Conservation (phyloP, 192 early-diverging fungal species). For the Gamsiella multidivaricata region DNA sequence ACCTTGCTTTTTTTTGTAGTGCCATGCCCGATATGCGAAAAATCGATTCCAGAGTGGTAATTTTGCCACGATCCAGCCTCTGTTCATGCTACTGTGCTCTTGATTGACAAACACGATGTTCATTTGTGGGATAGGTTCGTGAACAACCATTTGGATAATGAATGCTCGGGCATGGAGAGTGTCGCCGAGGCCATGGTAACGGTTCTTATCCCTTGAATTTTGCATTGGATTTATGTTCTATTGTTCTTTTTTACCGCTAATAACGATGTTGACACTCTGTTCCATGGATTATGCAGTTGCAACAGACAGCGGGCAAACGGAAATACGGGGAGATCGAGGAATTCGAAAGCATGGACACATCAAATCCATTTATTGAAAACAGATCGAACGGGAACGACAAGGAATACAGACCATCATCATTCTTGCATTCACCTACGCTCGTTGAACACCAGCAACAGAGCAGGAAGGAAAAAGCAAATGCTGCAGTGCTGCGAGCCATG, state of each 20-base stretch:
- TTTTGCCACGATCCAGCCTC: not conserved
- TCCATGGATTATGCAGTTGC: constrained; percentile 4
- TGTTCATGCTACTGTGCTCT: not conserved
- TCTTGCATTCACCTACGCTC: not conserved
- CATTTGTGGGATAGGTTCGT: constrained; percentile 33
- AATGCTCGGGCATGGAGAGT: constrained; percentile 48
- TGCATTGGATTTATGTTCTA: not conserved
- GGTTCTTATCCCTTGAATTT: not conserved
- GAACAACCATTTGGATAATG: constrained; percentile 63
- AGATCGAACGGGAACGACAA: constrained; percentile 5
- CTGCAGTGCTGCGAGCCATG: constrained; percentile 48
- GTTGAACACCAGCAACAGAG: constrained; percentile 2
- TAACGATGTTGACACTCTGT: too few species aligned
- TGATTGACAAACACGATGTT: not conserved
- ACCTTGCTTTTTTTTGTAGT: constrained; percentile 34
- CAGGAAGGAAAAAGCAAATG: constrained; percentile 45
- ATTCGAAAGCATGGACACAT: constrained; percentile 14
- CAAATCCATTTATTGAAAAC: not conserved
- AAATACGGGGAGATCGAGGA: constrained; percentile 30
- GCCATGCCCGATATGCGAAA: constrained; percentile 62
- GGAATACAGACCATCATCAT: not conserved
- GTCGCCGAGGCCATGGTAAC: constrained; percentile 23
- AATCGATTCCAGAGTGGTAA: constrained; percentile 47
- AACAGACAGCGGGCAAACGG: constrained; percentile 17
- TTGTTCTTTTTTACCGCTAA: not conserved